Base-by-base conservation (phyloP, 371 early-diverging fungal species). In the Polyrhizophydium stewartii region DNA sequence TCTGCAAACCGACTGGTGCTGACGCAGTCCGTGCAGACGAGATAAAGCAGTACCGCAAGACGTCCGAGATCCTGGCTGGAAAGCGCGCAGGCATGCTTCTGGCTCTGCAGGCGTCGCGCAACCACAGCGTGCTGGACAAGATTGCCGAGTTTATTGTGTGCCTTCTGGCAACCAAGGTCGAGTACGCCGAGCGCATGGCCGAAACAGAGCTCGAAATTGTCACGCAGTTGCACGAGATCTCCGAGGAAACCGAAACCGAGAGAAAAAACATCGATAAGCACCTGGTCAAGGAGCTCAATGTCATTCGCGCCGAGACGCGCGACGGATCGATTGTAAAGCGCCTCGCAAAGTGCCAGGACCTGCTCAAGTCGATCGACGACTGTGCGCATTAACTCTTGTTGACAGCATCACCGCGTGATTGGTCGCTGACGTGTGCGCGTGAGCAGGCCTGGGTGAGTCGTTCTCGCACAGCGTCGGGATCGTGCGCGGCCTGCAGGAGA, bases 91-190 rank as follows among this genome's bases (percentile, higher is more conserved):
- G 27, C 12, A 51, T 51, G 33, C 16, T 51, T 6, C 52, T 51
- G 13, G 17, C 28, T 19, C 5, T 5, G 2, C 52, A 51, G 33
- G 52, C 52, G 5, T 19, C 27, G 13, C 21, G 52, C 12, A 51
- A 51, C n/a, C 52, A 24, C 21, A 24, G 16, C n/a, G 52, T 51
- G 28, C 52, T 51, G 12, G 27, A 27, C 16, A 28, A 27, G 5
- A 24, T 51, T 2, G 52, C 52, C 52, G 52, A 51, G 21, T 25
- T 51, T n/a, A 51, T 51, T 12, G 52, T 28, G 10, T 51, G 52
- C 25, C 16, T 51, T 5, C 27, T 51, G 28, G 27, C 27, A 12
- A 24, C n/a, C 21, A 51, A 51, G 52, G 24, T 5, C 3, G 52
- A 51, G 52, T 21, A 31, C 16, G 22, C 49, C 28, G 49, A 47